Evolutionary conservation across 2,329 filamentous ascomycete species (phyloP).

Genomic region (Microdochium paspali): DNA sequence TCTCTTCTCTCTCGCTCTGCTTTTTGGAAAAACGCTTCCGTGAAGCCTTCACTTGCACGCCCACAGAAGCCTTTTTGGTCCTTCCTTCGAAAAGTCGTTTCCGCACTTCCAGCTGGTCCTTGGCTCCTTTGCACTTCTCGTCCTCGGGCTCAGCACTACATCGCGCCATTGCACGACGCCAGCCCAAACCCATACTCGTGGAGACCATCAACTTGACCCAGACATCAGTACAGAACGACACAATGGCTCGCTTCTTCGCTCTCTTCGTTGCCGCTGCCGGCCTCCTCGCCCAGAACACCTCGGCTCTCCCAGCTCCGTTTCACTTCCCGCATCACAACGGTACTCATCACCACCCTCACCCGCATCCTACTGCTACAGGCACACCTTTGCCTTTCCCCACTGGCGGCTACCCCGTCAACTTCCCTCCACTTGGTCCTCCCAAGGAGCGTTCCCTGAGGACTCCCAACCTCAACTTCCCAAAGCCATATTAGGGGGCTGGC

Average conservation of each 20-base stretch:
- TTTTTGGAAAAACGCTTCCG: background rate
- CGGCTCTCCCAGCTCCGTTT: conserved; percentile 4
- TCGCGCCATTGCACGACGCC: too few species aligned
- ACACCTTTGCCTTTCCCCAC: background rate
- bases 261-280: conserved; percentile 15
- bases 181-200: conserved; percentile 4
- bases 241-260: conserved; percentile 19
- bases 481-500: background rate
- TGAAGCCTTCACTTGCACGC: background rate
- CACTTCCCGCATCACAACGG: background rate
- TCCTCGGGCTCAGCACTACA: too few species aligned
- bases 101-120: background rate
- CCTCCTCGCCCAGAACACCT: conserved; percentile 13
- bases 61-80: too few species aligned
- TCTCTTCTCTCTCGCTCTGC: background rate
- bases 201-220: conserved; percentile 1
- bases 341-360: background rate
- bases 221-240: conserved; percentile 2
- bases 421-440: background rate
- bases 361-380: background rate
- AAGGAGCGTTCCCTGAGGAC: background rate
- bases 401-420: background rate
- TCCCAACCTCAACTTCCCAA: background rate
- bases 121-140: too few species aligned
- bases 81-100: background rate